These are phyloP conservation scores for Prosopis cineraria DNA, from an alignment of 306 rosid genomes.

Conservation along the genomic window DNA sequence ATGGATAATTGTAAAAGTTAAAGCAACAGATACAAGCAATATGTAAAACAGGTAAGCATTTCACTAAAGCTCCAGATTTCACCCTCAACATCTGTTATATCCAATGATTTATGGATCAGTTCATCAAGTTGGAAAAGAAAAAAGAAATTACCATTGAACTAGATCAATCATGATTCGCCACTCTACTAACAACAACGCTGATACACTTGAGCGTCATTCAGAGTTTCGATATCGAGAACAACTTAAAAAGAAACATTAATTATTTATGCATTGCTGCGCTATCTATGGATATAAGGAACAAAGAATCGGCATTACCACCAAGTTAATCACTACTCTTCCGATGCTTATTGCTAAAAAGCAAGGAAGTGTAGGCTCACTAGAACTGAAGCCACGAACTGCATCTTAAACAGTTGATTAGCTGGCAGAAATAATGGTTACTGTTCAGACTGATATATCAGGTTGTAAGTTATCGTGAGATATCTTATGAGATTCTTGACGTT, in stretches of 20 bases:
- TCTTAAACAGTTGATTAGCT: background rate
- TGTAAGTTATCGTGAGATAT: slow-evolving; percentile 21
- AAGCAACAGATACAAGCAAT: background rate
- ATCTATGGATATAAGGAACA: slow-evolving; percentile 26
- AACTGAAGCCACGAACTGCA: background rate
- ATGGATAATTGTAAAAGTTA: background rate
- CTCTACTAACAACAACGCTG: background rate
- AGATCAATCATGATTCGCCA: slow-evolving; percentile 17
- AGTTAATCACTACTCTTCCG: slow-evolving; percentile 11
- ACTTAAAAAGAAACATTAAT: slow-evolving; percentile 8
- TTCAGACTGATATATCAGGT: slow-evolving; percentile 35
- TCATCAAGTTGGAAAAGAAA: background rate
- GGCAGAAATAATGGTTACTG: slow-evolving; percentile 10
- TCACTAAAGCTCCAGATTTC: no score
- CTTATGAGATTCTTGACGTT: slow-evolving; percentile 36
- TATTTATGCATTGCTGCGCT: slow-evolving; percentile 21
- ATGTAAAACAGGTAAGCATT: no score
- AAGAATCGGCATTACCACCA: slow-evolving; percentile 32
- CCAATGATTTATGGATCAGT: background rate
- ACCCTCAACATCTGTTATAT: no score
- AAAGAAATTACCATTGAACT: slow-evolving; percentile 25
- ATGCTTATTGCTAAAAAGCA: slow-evolving; percentile 18
- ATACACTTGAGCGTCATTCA: slow-evolving; percentile 13
- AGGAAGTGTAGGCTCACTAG: slow-evolving; percentile 11
- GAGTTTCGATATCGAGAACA: background rate